Conservation (phyloP, 2,329 filamentous ascomycete species). For the Verticillium dahliae region DNA sequence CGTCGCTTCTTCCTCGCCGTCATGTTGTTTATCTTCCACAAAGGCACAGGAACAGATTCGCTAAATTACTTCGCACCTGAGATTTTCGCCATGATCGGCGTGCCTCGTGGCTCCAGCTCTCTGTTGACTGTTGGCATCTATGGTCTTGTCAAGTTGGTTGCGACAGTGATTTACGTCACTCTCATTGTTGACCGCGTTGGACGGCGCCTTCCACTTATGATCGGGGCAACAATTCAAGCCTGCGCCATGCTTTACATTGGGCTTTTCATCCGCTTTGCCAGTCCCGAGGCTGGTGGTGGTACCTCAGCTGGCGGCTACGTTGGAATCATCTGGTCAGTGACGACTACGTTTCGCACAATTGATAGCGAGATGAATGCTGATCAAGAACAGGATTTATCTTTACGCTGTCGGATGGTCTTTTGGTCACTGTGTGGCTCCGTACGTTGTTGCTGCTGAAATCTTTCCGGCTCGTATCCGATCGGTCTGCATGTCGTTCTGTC, state of each 20-base stretch:
- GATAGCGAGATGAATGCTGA: not conserved
- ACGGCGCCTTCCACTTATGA: conserved; percentile 16
- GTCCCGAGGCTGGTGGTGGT: conserved; percentile 20
- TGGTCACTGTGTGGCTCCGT: conserved; percentile 13
- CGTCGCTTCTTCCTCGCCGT: conserved; percentile 25
- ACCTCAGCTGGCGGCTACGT: conserved; percentile 30
- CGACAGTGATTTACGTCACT: conserved; percentile 19
- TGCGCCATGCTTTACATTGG: conserved; percentile 20
- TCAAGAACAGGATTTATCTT: conserved; percentile 20
- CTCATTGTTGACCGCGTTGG: conserved; percentile 22
- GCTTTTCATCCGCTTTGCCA: conserved; percentile 25
- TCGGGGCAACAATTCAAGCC: conserved; percentile 15
- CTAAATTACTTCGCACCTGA: conserved; percentile 32
- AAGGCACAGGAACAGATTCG: conserved; percentile 31
- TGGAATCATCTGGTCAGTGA: conserved; percentile 24
- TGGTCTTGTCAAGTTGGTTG: conserved; percentile 17
- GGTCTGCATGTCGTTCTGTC: conserved; percentile 15
- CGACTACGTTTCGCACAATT: no score
- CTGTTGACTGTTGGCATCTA: conserved; percentile 29
- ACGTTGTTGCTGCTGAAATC: conserved; percentile 19
- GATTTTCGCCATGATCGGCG: conserved; percentile 32
- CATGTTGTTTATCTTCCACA: conserved; percentile 31
- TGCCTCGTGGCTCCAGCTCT: conserved; percentile 18
- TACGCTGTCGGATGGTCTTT: conserved; percentile 20
- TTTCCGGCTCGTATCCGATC: conserved; percentile 22